phyloP scores from a whole-genome alignment of 306 rosid species.

The Prunus davidiana region DNA sequence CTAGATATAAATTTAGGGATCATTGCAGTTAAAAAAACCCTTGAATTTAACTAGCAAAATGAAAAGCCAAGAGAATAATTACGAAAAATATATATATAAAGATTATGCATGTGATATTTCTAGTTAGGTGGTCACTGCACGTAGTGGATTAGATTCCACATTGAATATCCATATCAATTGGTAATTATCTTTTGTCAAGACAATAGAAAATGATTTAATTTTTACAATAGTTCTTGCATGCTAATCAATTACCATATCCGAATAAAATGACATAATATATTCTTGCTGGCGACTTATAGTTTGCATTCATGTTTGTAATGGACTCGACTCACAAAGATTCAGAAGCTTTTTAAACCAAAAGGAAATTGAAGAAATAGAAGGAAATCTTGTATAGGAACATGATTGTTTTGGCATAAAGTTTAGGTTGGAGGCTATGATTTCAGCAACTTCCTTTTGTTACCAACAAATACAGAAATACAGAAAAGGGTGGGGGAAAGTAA shows the following conservation, averaged over 20 bases:
- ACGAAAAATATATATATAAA: neutral
- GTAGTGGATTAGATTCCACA: neutral
- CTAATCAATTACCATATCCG: neutral
- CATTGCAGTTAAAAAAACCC: too few relatives aligned
- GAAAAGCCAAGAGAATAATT: too few relatives aligned
- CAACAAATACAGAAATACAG: too few relatives aligned
- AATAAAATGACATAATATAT: neutral
- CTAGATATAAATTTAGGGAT: too few relatives aligned
- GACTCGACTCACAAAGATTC: neutral
- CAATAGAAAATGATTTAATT: neutral
- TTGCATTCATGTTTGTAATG: neutral
- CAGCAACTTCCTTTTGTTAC: too few relatives aligned
- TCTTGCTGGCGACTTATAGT: neutral
- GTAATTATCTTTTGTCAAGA: neutral
- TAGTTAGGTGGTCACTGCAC: neutral
- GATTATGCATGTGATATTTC: neutral
- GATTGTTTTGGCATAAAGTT: too few relatives aligned
- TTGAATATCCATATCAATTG: neutral
- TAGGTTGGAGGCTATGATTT: too few relatives aligned
- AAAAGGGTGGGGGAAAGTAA: too few relatives aligned
- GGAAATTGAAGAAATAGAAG: too few relatives aligned
- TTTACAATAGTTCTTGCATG: neutral
- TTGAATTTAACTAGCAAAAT: too few relatives aligned
- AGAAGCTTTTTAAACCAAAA: too few relatives aligned
- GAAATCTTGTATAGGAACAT: too few relatives aligned